Base-by-base conservation (phyloP, 169 alveolate species). In the Toxoplasma gondii region DNA sequence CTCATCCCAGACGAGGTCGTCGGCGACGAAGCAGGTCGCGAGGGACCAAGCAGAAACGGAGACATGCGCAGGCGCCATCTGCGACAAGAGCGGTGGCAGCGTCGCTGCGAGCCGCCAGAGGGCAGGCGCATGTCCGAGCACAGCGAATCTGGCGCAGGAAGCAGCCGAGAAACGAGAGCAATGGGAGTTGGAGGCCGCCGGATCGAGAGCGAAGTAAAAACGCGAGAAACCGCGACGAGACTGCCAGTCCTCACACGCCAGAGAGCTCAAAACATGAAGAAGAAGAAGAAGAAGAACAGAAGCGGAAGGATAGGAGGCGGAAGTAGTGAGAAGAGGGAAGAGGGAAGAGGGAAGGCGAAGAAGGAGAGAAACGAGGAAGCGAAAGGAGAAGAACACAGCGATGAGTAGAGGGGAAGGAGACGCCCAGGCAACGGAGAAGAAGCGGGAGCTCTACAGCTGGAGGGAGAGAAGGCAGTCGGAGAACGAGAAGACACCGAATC, bases 31-130 rank as follows among this genome's bases (percentile, higher is more conserved):
- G 34, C 67, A 44, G 74, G 69, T 83, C 44, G 95, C 95, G 34
- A 92, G 88, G 39, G 91, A 91, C 95, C 95, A 92, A 29, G 95
- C 95, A 17, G 70, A 67, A 38, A 92, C 84, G 27, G 92, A 80
- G 39, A 92, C 67, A 43, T 92, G 92, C 41, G 74, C 53, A 67
- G 84, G 16, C 86, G n/a, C 44, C 43, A 92, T 80, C 80, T 86
- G 88, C 70, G 80, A 83, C 93, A 92, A 45, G 44, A 83, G 88
- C 45, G 93, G 80, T 90, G 58, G 93, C 81, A 87, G 88, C 67
- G 44, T 58, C 16, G 22, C 69, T 38, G 93, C 44, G 54, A 92
- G 93, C 53, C 41, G 70, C 95, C 95, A 92, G 41, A 92, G 88
- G n/a, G 95, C 88, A 0, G 95, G 95, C 58, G 92, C 44, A 41